Conservation (phyloP, 345 rosid genomes). For the Brassica rapa region DNA sequence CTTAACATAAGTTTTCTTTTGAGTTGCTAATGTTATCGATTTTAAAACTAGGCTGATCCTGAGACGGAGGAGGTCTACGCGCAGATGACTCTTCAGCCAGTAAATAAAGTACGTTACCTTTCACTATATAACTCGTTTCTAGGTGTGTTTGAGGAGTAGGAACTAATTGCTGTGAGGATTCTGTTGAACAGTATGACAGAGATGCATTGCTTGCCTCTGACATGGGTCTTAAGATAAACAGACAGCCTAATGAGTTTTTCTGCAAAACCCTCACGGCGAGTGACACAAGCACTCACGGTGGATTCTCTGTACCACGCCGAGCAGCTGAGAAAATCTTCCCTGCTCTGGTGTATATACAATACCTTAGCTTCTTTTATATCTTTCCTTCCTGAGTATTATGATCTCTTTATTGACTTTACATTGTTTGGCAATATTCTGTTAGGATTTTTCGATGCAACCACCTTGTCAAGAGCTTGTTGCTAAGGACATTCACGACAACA, state of each 20-base stretch:
- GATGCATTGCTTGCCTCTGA: conserved; percentile 90
- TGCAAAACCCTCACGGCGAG: conserved; percentile 96
- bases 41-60: conserved; percentile 59
- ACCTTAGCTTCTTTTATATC: conserved; percentile 18
- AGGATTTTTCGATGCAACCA: conserved; percentile 96
- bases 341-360: conserved; percentile 58
- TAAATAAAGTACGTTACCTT: conserved; percentile 39
- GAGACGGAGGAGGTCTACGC: conserved; percentile 86
- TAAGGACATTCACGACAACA: conserved; percentile 82
- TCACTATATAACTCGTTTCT: background rate
- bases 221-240: conserved; percentile 69
- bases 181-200: conserved; percentile 74
- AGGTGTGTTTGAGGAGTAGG: background rate
- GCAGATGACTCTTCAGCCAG: conserved; percentile 79
- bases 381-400: background rate
- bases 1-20: background rate
- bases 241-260: conserved; percentile 81
- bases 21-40: conserved; percentile 5
- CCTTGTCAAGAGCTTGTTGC: conserved; percentile 93
- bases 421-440: conserved; percentile 24
- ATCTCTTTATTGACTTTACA: conserved; percentile 24
- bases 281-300: conserved; percentile 99
- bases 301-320: conserved; percentile 94
- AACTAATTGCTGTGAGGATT: conserved; percentile 25
- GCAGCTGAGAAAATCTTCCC: conserved; percentile 98